These are phyloP conservation scores for Pseudoneurospora amorphoporcata DNA, from an alignment of 495 filamentous ascomycete species.

Conservation along the genomic window DNA sequence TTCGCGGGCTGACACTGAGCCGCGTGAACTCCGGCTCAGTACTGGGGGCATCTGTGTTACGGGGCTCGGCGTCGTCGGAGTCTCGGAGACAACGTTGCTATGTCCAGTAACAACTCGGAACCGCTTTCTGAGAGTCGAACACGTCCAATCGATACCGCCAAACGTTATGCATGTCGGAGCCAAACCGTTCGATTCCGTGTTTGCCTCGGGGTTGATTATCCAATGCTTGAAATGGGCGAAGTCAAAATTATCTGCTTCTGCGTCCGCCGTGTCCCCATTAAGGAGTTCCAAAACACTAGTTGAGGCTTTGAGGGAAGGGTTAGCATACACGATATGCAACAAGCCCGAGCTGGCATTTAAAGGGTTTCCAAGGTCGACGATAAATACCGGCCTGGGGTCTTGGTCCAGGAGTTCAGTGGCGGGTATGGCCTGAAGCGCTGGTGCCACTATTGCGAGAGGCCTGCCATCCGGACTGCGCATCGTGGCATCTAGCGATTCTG, in stretches of 20 bases:
- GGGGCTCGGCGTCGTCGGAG: conserved; percentile 27
- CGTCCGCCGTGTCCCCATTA: conserved; percentile 29
- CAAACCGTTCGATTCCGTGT: conserved; percentile 36
- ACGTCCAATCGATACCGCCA: conserved; percentile 51
- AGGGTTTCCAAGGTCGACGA: conserved; percentile 49
- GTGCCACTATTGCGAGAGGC: conserved; percentile 27
- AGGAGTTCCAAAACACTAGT: conserved; percentile 40
- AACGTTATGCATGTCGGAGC: conserved; percentile 41
- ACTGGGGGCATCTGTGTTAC: conserved; percentile 15
- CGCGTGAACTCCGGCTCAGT: conserved; percentile 14
- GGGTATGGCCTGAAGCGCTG: conserved; percentile 46
- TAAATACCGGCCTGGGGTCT: conserved; percentile 57
- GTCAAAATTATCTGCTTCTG: conserved; percentile 22
- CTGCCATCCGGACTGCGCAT: conserved; percentile 34
- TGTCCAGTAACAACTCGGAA: conserved; percentile 51
- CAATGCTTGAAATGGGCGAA: conserved; percentile 53
- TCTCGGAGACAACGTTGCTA: conserved; percentile 15
- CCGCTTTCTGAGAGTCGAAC: conserved; percentile 50
- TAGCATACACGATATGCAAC: conserved; percentile 48
- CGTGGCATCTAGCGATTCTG: conserved; percentile 23
- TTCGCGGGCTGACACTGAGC: conserved; percentile 15
- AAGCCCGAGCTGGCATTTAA: conserved; percentile 40
- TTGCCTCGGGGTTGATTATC: conserved; percentile 41
- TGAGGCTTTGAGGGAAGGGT: conserved; percentile 43
- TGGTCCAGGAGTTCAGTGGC: conserved; percentile 56